Base-by-base conservation (phyloP, 2,329 filamentous ascomycete genomes). In the Pleoardoris graminearum region DNA sequence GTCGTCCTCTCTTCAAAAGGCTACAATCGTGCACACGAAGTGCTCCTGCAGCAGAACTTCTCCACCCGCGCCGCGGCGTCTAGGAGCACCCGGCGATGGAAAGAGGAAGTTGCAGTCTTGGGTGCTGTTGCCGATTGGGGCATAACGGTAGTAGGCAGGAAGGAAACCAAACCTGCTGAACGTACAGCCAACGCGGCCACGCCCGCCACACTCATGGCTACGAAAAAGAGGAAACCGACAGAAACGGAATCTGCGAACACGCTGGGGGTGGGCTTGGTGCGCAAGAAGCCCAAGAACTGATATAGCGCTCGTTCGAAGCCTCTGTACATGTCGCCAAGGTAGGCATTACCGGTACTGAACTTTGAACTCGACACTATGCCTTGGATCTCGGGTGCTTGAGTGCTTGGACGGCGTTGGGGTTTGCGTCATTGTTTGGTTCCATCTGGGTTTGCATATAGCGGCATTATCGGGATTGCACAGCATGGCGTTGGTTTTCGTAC, bases 31-130 rank as follows among this genome's bases (percentile, higher is more conserved):
- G 82, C 85, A 7, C 79, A 84, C 17, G 88, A 91, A 60, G 74
- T 90, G 8, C 77, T 94, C 0, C 79, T 92, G 4, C 84, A 87
- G 52, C 81, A 91, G 0, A 88, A 91, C 69, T 94, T 94, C 70
- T 79, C 84, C 1, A 87, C 81, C 7, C 71, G 85, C 3, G 81
- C 83, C 10, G 82, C 87, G 42, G 85, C 87, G 0, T 76, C 75
- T 1, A 77, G 79, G 27, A 90, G 88, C 63, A 90, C 89, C 2
- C 76, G 73, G 46, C 83, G 87, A 48, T 94, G 89, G 89, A 79
- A 85, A 37, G 80, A 80, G 12, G 88, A 93, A 64, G 84, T 87
- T 1, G 82, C 81, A 14, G 67, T 75, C 5, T 55, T 76, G 1
- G 71, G 65, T 21, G 70, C 70, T 1, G 49, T 59, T 12, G 55